phyloP scores from a whole-genome alignment of 169 alveolate species.

The Plasmodium gaboni region DNA sequence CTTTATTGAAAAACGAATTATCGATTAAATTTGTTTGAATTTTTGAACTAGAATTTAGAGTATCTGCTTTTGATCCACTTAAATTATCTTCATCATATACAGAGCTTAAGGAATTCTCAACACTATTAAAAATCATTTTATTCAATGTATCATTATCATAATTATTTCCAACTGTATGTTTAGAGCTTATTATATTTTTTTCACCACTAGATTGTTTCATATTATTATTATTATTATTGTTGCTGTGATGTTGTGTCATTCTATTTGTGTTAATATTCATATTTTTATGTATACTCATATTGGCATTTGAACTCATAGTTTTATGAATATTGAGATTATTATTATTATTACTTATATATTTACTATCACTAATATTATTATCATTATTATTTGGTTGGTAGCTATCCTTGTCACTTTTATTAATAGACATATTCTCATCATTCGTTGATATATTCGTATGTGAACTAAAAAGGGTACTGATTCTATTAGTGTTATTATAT shows the following conservation, averaged over 20 bases:
- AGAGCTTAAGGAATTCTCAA: too few species aligned
- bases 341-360: not conserved
- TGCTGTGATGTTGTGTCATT: not conserved
- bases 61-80: too few species aligned
- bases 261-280: not conserved
- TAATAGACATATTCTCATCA: conserved; percentile 16
- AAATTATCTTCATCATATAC: too few species aligned
- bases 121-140: too few species aligned
- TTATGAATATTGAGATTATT: conserved; percentile 2
- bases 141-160: not conserved
- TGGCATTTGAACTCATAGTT: not conserved
- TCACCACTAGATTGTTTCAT: not conserved
- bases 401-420: conserved; percentile 22
- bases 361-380: not conserved
- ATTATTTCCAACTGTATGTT: not conserved
- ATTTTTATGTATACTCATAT: not conserved
- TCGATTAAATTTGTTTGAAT: conserved; percentile 20
- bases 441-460: conserved; percentile 18
- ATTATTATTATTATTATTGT: not conserved
- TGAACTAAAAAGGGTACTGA: not conserved
- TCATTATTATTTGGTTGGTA: not conserved
- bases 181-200: not conserved
- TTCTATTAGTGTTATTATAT: not conserved
- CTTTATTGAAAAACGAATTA: conserved; percentile 4
- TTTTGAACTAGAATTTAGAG: not conserved